Conservation (phyloP, 805 yeast species). For the Suhomyces faveliae region DNA sequence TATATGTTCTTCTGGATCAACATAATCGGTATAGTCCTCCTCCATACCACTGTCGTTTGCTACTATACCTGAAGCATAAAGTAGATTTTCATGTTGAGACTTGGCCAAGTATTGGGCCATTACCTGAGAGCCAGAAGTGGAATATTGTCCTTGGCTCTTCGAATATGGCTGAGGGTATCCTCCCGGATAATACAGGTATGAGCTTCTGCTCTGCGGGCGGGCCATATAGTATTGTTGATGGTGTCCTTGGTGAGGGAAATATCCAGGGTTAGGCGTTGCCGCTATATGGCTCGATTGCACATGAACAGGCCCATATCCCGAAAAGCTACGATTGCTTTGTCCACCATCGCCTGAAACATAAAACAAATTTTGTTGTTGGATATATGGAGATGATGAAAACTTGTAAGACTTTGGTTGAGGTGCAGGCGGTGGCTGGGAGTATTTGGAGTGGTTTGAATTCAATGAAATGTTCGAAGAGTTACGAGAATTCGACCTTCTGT, state of each 20-base stretch:
- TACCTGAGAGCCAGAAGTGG: conserved; percentile 61
- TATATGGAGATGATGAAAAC: conserved; percentile 8
- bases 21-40: neutral
- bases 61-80: conserved; percentile 39
- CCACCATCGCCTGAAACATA: conserved; percentile 8
- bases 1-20: neutral
- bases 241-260: conserved; percentile 11
- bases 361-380: conserved; percentile 12
- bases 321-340: neutral
- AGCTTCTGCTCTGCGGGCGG: conserved; percentile 9
- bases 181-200: neutral
- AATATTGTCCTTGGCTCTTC: conserved; percentile 9
- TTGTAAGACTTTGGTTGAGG: conserved; percentile 8
- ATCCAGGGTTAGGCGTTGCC: conserved; percentile 7
- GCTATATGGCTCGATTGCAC: neutral
- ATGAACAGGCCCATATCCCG: conserved; percentile 7
- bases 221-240: conserved; percentile 7
- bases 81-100: conserved; percentile 58
- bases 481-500: conserved; percentile 13
- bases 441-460: conserved; percentile 13
- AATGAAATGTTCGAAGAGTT: conserved; percentile 21
- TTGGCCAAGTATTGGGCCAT: conserved; percentile 80
- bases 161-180: conserved; percentile 6
- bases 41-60: conserved; percentile 19
- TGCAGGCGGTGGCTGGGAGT: conserved; percentile 12